Base-by-base conservation (phyloP, 1,284 basidiomycete species). In the Sphagnurus paluster region DNA sequence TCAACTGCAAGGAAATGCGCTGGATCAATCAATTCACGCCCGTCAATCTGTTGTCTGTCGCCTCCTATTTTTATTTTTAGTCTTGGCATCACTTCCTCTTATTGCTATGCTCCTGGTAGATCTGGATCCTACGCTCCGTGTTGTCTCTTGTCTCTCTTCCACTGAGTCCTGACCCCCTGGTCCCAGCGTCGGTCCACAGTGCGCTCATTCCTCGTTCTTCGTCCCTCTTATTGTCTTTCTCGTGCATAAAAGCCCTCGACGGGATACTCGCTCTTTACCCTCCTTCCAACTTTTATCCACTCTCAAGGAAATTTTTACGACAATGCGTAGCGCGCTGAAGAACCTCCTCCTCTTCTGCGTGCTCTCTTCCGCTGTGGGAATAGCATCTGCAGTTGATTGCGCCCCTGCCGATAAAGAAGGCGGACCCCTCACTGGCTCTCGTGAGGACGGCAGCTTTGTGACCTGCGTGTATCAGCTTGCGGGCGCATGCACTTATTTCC, bases 401-500 rank as follows among this genome's bases (percentile, higher is more conserved):
- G 19, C 54, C 2, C 25, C 49, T 1, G 41, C 21, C 1, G 54
- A 56, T 39, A 37, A 54, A 14, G 32, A 49, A 20, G 53, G 49
- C 9, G 43, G 46, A 8, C 37, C 54, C 7, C 43, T 56, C 8
- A 39, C 32, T n/a, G 25, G 24, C 9, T 49, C 52, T 10, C 6
- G 21, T 3, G 33, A 23, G 9, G 9, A 24, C 1, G 52, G 44
- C 19, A 5, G 8, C 34, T 52, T 52, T 10, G 46, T 56, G 8
- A 43, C 32, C 0, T 56, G 54, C 25, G 47, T 44, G 9, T 56
- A 56, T 42, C 35, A 49, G 25, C 41, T 44, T 6, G 52, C 54
- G 1, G 54, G 54, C 1, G 23, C 46, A 10, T 56, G 54, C 24
- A 36, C 35, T 0, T 56, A 54, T 32, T 56, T 54, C 32, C 52